Evolutionary conservation across 192 early-diverging fungal genomes (phyloP).

Genomic region (Borealophlyctis nickersoniae): DNA sequence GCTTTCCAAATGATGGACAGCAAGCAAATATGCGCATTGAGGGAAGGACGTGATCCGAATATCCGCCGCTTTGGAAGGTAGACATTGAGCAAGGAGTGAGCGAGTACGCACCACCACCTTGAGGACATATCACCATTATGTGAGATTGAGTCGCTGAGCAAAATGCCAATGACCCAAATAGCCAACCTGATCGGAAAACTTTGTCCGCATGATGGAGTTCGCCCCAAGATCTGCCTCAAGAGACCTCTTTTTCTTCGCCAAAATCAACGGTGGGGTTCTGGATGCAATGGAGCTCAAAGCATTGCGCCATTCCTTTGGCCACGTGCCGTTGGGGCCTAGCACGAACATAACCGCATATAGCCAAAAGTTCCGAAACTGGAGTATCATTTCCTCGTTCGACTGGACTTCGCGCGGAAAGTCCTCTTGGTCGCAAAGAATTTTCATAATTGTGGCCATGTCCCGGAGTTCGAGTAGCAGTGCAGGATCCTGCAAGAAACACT

Average conservation of each 20-base stretch:
- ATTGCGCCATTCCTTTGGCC: conserved; percentile 71
- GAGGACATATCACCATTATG: conserved; percentile 29
- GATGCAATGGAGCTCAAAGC: conserved; percentile 71
- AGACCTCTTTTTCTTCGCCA: conserved; percentile 59
- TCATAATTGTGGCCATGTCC: conserved; percentile 34
- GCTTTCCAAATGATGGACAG: conserved; percentile 80
- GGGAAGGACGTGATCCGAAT: conserved; percentile 65
- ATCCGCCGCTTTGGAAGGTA: conserved; percentile 53
- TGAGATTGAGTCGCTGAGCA: no score
- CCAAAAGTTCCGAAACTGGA: conserved; percentile 88
- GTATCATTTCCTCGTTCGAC: conserved; percentile 48
- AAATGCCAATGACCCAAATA: no score
- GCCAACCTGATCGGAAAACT: conserved; percentile 48
- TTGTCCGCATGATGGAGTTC: conserved; percentile 75
- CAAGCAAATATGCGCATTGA: conserved; percentile 75
- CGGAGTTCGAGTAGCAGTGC: conserved; percentile 17
- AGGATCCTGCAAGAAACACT: conserved; percentile 3
- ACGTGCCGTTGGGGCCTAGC: conserved; percentile 67
- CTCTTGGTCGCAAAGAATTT: conserved; percentile 36
- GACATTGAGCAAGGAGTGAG: conserved; percentile 50
- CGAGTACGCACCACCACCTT: conserved; percentile 57
- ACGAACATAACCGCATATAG: conserved; percentile 79
- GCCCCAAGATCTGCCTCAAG: conserved; percentile 84
- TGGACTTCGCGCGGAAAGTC: conserved; percentile 14
- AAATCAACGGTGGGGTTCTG: conserved; percentile 80